phyloP scores from a whole-genome alignment of 2,329 filamentous ascomycete genomes.

The Cucurbitaria berberidis region DNA sequence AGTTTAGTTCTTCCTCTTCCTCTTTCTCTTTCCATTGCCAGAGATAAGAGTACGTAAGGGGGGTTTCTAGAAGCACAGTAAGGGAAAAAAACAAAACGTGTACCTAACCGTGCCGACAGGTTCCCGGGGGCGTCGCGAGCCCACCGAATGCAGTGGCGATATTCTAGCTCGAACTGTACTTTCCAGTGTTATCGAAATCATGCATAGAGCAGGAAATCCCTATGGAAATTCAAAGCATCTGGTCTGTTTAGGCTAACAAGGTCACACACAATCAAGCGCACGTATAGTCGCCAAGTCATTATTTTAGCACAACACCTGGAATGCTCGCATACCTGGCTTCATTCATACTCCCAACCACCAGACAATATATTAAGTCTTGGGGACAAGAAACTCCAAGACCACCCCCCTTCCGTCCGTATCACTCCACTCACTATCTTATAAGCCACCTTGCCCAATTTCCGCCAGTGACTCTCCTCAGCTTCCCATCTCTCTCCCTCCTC shows the following conservation, averaged over 20 bases:
- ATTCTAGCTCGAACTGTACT: conserved; percentile 37
- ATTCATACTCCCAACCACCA: too few relatives aligned
- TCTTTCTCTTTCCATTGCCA: too few relatives aligned
- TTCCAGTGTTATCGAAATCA: too few relatives aligned
- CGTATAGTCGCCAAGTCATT: background rate
- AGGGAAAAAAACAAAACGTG: background rate
- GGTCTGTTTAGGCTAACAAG: too few relatives aligned
- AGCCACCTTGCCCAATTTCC: too few relatives aligned
- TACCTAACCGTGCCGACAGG: conserved; percentile 25
- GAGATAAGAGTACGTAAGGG: too few relatives aligned
- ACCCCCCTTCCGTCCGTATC: background rate
- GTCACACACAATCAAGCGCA: background rate
- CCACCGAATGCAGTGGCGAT: conserved; percentile 49
- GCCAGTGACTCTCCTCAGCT: too few relatives aligned
- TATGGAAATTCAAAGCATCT: background rate
- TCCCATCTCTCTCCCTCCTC: too few relatives aligned
- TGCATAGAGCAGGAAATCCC: background rate
- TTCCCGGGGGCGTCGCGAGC: conserved; percentile 55
- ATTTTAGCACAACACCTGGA: background rate
- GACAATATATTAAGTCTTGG: too few relatives aligned
- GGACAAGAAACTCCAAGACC: too few relatives aligned
- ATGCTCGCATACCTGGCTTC: background rate
- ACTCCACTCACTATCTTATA: background rate
- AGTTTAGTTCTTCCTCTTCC: too few relatives aligned
- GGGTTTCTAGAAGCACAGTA: too few relatives aligned